A percentile compares a stretch with the other conserved stretches of the same genome.
phyloP scores from a whole-genome alignment of 805 yeast genomes.

The Ogataea nonfermentans region DNA sequence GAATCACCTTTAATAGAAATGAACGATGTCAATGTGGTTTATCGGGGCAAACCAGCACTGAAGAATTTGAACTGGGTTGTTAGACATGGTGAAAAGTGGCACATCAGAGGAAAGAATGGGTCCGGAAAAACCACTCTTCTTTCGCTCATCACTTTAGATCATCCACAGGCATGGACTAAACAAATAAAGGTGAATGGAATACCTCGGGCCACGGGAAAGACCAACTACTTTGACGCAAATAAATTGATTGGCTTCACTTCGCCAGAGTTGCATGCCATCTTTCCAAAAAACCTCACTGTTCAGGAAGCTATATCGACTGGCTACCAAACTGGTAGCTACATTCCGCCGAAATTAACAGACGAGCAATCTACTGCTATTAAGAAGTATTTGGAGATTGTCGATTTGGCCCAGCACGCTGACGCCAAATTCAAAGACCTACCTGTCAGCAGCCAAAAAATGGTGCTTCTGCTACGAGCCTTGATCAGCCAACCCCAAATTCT shows the following conservation, averaged over 20 bases:
- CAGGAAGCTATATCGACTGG: constrained; percentile 70
- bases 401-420: constrained; percentile 39
- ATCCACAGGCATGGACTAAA: constrained; percentile 92
- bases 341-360: constrained; percentile 43
- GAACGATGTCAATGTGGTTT: constrained; percentile 59
- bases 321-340: constrained; percentile 60
- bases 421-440: constrained; percentile 51
- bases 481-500: constrained; percentile 75
- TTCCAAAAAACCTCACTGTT: constrained; percentile 57
- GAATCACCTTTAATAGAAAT: constrained; percentile 45
- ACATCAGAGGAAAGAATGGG: constrained; percentile 85
- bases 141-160: constrained; percentile 86
- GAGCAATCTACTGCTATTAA: constrained; percentile 41
- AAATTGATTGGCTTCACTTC: constrained; percentile 79
- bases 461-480: constrained; percentile 72
- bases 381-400: constrained; percentile 46
- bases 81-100: constrained; percentile 77
- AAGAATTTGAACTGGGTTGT: constrained; percentile 64
- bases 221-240: constrained; percentile 77
- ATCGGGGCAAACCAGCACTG: constrained; percentile 60
- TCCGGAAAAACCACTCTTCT: constrained; percentile 89
- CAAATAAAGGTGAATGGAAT: constrained; percentile 62
- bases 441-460: constrained; percentile 75
- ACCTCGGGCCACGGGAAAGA: constrained; percentile 69
- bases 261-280: constrained; percentile 90